Base-by-base conservation (phyloP, 2,329 filamentous ascomycete genomes). In the Epichloe gansuensis region DNA sequence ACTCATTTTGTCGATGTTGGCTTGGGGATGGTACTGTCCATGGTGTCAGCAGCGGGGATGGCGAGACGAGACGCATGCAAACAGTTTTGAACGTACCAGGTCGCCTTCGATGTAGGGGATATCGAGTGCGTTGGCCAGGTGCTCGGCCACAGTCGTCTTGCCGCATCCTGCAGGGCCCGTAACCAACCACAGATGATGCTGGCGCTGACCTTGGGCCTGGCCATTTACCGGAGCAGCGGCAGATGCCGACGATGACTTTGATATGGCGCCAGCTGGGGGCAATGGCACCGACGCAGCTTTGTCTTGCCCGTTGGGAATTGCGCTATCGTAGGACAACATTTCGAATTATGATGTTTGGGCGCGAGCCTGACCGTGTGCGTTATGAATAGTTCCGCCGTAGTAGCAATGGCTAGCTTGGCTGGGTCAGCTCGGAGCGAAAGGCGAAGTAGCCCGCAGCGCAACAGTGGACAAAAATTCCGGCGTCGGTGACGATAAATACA, bases 1-100 rank as follows among this genome's bases (percentile, higher is more conserved):
- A 63, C 79, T 76, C 93, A 98, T 98, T 71, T 97, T 98, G 51
- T 90, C 84, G 60, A 90, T 83, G 70, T 91, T 96, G 62, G 85
- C 75, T 35, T 77, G 71, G 0, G 87, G 82, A 58, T 89, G 87
- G 65, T 84, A 95, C 81, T 85, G 59, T 35, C 46, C 11, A 25
- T 21, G 12, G 6, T 31, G 49, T 54, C 31, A 54, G 50, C 31
- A 54, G 50, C 13, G 5, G 15, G 11, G 12, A 17, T 17, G 2
- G 8, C 6, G 17, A 12, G 39, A 11, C n/a, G n/a, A 12, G 39
- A 11, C n/a, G n/a, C 41, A 43, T 43, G 7, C 17, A 21, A 12
- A 43, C 12, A 23, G 41, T 9, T 21, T 23, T 43, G 41, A 23
- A 54, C 49, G 59, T 77, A 89, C 86, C 70, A 85, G 78, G 63